Evolutionary conservation across 164 flowering plant genomes (phyloP).

Genomic region (Cinnamomum chago): DNA sequence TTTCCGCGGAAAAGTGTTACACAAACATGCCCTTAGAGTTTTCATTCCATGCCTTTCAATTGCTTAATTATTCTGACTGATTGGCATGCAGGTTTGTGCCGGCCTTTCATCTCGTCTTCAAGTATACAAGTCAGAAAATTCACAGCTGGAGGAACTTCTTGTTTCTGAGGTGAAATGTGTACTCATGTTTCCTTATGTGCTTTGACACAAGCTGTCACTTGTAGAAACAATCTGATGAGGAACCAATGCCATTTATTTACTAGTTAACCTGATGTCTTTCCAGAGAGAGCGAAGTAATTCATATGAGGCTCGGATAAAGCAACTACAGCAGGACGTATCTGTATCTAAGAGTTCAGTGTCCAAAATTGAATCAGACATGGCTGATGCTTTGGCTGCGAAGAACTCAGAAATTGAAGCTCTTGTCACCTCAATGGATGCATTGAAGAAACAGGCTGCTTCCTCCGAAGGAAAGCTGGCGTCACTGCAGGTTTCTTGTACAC

Average conservation of each 20-base stretch:
- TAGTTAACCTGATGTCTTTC: slow-evolving; percentile 8
- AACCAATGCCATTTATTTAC: not conserved
- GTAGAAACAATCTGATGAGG: not conserved
- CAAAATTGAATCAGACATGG: slow-evolving; percentile 73
- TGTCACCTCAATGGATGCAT: slow-evolving; percentile 59
- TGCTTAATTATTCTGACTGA: no score
- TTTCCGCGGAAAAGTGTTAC: no score
- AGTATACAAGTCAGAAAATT: slow-evolving; percentile 96
- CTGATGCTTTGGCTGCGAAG: slow-evolving; percentile 83
- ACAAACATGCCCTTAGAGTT: no score
- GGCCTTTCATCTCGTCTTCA: slow-evolving; percentile 98
- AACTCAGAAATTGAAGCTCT: slow-evolving; percentile 90
- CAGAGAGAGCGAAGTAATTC: slow-evolving; percentile 86
- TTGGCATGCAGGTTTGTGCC: slow-evolving; percentile 73
- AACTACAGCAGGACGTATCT: slow-evolving; percentile 76
- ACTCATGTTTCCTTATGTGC: not conserved
- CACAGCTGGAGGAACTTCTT: slow-evolving; percentile 97
- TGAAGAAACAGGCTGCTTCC: slow-evolving; percentile 80
- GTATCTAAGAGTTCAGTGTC: slow-evolving; percentile 55
- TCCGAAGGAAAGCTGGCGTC: slow-evolving; percentile 92
- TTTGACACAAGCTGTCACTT: not conserved
- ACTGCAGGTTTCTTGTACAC: slow-evolving; percentile 54
- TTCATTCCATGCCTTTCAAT: no score
- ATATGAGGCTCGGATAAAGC: slow-evolving; percentile 68
- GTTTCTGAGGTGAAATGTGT: slow-evolving; percentile 61